Conservation (phyloP, 1,284 basidiomycete species). For the Lentinula novae-zelandiae region DNA sequence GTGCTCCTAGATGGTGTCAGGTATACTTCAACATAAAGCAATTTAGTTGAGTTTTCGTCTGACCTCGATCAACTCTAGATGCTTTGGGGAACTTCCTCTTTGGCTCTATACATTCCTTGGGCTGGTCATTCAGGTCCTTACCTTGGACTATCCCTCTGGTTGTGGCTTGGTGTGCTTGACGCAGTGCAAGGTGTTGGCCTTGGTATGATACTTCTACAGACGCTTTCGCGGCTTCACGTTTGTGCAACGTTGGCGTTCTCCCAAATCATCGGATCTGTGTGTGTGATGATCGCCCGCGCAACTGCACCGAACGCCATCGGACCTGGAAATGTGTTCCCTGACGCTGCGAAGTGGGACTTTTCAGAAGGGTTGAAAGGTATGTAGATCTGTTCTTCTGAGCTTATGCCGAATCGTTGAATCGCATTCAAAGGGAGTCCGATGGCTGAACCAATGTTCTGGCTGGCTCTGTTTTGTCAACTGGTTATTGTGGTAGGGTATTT, state of each 20-base stretch:
- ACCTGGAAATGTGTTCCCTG: conserved; percentile 86
- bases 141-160: conserved; percentile 82
- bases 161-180: conserved; percentile 92
- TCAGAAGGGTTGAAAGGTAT: conserved; percentile 46
- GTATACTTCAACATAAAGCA: conserved; percentile 28
- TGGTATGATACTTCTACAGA: conserved; percentile 94
- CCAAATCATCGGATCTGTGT: conserved; percentile 78
- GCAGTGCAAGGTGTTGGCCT: conserved; percentile 91
- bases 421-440: conserved; percentile 54
- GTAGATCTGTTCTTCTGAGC: background rate
- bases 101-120: conserved; percentile 89
- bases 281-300: conserved; percentile 82
- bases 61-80: conserved; percentile 40
- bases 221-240: conserved; percentile 89
- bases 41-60: conserved; percentile 5
- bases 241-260: conserved; percentile 88
- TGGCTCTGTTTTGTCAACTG: conserved; percentile 76
- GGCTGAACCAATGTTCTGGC: conserved; percentile 83
- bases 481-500: conserved; percentile 89
- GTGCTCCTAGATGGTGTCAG: conserved; percentile 91
- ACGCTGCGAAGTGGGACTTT: conserved; percentile 82
- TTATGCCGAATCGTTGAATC: background rate
- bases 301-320: conserved; percentile 84
- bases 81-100: conserved; percentile 83
- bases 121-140: conserved; percentile 81